Percentiles rank a stretch among this genome's conserved stretches.
phyloP scores from a whole-genome alignment of 192 early-diverging fungal genomes.

The Coemansia sp. region DNA sequence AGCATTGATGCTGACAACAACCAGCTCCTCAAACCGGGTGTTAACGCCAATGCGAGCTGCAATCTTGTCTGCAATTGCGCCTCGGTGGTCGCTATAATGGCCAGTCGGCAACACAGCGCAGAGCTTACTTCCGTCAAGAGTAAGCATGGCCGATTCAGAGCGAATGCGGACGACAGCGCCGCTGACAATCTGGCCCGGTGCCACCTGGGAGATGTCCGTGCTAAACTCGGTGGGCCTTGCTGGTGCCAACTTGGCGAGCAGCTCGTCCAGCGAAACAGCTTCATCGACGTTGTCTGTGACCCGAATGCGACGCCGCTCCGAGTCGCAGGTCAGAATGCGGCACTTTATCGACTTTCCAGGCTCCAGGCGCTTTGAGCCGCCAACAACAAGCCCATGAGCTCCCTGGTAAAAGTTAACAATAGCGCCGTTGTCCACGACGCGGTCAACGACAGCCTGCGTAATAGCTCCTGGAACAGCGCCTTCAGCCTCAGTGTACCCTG shows the following conservation, averaged over 20 bases:
- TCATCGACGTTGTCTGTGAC: conserved; percentile 52
- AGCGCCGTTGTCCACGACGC: conserved; percentile 59
- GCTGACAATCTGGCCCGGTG: conserved; percentile 50
- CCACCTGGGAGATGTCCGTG: conserved; percentile 32
- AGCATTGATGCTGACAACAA: conserved; percentile 55
- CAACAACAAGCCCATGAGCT: conserved; percentile 59
- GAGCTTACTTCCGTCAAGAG: conserved; percentile 58
- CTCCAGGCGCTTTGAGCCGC: conserved; percentile 57
- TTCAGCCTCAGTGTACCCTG: conserved; percentile 52
- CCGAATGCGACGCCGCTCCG: conserved; percentile 58
- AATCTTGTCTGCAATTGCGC: conserved; percentile 25
- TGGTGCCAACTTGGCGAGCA: conserved; percentile 13
- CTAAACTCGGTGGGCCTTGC: conserved; percentile 13
- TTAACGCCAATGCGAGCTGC: conserved; percentile 21
- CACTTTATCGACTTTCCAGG: conserved; percentile 75
- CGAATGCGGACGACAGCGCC: conserved; percentile 59
- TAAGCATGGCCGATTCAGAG: conserved; percentile 52
- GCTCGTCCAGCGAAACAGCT: conserved; percentile 33
- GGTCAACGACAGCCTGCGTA: conserved; percentile 40
- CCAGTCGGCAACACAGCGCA: conserved; percentile 56
- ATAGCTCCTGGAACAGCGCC: conserved; percentile 60
- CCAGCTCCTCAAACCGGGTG: conserved; percentile 56
- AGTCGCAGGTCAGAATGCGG: conserved; percentile 60
- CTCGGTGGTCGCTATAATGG: conserved; percentile 68
- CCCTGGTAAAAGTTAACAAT: conserved; percentile 79